Conservation (phyloP, 228 moss, liverwort and hornwort genomes). For the Sphagnum fallax region DNA sequence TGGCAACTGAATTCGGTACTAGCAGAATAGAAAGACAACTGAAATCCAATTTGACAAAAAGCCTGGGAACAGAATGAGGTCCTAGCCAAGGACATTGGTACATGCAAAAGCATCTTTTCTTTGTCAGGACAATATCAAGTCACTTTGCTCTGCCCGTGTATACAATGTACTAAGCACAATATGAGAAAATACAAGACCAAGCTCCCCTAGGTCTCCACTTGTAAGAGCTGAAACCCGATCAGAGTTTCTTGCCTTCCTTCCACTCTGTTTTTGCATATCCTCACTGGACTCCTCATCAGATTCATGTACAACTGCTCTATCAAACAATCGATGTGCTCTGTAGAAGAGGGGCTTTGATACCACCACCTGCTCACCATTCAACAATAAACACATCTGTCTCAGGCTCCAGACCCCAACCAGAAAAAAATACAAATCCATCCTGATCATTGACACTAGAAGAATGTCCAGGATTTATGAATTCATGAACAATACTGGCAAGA, state of each 20-base stretch:
- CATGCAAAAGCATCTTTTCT: no score
- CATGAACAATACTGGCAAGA: not conserved
- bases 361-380: slow-evolving; percentile 40
- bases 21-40: no score
- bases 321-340: slow-evolving; percentile 51
- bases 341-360: slow-evolving; percentile 58
- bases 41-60: no score
- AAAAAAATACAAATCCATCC: not conserved
- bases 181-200: slow-evolving; percentile 74
- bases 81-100: no score
- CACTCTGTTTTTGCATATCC: slow-evolving; percentile 13
- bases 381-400: not conserved
- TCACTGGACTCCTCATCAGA: slow-evolving; percentile 13
- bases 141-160: not conserved
- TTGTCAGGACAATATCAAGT: no score
- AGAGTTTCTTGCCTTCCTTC: slow-evolving; percentile 24
- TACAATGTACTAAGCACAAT: slow-evolving; percentile 82
- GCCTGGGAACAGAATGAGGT: no score
- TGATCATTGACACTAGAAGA: not conserved
- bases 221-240: slow-evolving; percentile 28
- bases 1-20: no score
- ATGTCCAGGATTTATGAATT: not conserved
- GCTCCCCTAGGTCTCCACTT: slow-evolving; percentile 44
- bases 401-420: not conserved
- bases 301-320: slow-evolving; percentile 30